A percentile compares a stretch with the other conserved stretches of the same genome.
Conservation (phyloP, 768 basidiomycete genomes). For the Coprinellus micaceus region DNA sequence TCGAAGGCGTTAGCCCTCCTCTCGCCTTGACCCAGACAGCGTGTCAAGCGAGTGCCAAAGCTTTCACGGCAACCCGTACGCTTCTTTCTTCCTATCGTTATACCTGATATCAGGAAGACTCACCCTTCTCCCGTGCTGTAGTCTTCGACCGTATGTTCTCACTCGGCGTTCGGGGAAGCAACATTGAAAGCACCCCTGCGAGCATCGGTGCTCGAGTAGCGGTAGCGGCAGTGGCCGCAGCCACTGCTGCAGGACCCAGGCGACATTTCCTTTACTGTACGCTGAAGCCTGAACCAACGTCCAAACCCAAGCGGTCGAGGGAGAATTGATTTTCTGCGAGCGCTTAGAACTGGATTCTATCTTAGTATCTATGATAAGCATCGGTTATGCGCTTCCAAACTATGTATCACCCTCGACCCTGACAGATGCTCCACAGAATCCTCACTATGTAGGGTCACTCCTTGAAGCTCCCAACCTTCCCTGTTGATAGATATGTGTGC, state of each 20-base stretch:
- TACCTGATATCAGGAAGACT: background rate
- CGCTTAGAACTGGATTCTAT: no score
- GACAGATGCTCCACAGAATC: no score
- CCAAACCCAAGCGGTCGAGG: conserved; percentile 32
- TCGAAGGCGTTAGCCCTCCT: conserved; percentile 89
- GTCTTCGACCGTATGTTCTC: conserved; percentile 92
- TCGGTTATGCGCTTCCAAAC: no score
- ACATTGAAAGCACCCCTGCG: conserved; percentile 55
- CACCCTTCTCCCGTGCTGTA: conserved; percentile 23
- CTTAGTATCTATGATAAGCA: no score
- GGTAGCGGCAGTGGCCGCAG: conserved; percentile 58
- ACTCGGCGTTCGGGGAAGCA: conserved; percentile 74
- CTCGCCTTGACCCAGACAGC: conserved; percentile 80
- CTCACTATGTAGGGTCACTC: no score
- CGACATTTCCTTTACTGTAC: conserved; percentile 84
- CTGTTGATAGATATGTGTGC: no score
- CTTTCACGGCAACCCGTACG: conserved; percentile 82
- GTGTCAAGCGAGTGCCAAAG: conserved; percentile 87
- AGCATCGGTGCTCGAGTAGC: conserved; percentile 55
- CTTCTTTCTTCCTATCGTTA: conserved; percentile 14
- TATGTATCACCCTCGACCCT: no score
- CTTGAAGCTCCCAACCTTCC: no score
- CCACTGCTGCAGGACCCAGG: conserved; percentile 68
- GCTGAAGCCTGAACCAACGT: conserved; percentile 59
- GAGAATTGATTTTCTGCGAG: background rate